phyloP scores from a whole-genome alignment of 495 filamentous ascomycete genomes.

The Rostrohypoxylon terebratum region DNA sequence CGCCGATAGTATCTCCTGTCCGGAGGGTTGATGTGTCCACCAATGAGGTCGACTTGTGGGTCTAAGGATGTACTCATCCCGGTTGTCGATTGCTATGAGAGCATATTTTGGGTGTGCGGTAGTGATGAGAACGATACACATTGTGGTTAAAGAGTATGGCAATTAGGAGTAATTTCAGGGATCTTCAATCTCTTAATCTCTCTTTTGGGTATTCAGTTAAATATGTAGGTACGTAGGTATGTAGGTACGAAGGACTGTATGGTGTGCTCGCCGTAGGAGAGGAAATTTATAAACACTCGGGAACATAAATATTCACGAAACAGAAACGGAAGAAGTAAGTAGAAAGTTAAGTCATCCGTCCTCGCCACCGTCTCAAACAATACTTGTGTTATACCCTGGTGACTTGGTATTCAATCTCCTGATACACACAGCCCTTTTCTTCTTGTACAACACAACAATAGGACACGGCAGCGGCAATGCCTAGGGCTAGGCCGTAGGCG shows the following conservation, averaged over 20 bases:
- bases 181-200: background rate
- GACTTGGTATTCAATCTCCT: conserved; percentile 31
- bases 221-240: conserved; percentile 15
- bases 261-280: background rate
- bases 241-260: conserved; percentile 1
- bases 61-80: conserved; percentile 94
- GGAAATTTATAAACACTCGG: conserved; percentile 24
- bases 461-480: conserved; percentile 6
- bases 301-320: conserved; percentile 34
- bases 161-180: background rate
- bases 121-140: conserved; percentile 94
- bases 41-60: conserved; percentile 85
- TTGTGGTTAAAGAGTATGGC: conserved; percentile 54
- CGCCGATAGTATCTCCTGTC: conserved; percentile 61
- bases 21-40: conserved; percentile 70
- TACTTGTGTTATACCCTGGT: conserved; percentile 16
- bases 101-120: conserved; percentile 92
- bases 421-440: conserved; percentile 25
- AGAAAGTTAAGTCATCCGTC: conserved; percentile 14
- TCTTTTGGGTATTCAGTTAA: conserved; percentile 7
- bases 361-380: conserved; percentile 38
- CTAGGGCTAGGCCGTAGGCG: conserved; percentile 23
- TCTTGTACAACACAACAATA: conserved; percentile 8
- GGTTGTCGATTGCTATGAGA: conserved; percentile 89
- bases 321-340: conserved; percentile 3